These are phyloP conservation scores for Dactylonectria estremocensis DNA, from an alignment of 2,329 filamentous ascomycete species.

Conservation along the genomic window DNA sequence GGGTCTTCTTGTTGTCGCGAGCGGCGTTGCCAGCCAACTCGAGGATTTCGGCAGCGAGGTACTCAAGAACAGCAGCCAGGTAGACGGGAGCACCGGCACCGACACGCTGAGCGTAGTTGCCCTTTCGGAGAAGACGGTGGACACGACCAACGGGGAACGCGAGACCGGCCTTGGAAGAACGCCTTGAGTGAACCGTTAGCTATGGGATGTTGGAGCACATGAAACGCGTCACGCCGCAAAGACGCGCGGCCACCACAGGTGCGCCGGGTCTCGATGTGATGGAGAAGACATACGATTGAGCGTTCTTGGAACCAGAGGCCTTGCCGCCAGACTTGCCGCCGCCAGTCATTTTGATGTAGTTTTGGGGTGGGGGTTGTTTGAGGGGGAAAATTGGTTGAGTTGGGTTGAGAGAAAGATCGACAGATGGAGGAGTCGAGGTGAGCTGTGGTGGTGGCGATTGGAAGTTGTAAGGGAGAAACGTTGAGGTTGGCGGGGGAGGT, in stretches of 20 bases:
- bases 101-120: slow-evolving; percentile 99
- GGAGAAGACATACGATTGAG: slow-evolving; percentile 87
- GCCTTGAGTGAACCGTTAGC: slow-evolving; percentile 67
- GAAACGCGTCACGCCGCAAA: slow-evolving; percentile 2
- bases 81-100: slow-evolving; percentile 98
- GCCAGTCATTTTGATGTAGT: slow-evolving; percentile 95
- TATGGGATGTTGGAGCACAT: background rate
- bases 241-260: slow-evolving; percentile 22
- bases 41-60: slow-evolving; percentile 98
- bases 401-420: slow-evolving; percentile 41
- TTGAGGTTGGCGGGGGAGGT: slow-evolving; percentile 61
- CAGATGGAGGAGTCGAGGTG: slow-evolving; percentile 50
- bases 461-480: slow-evolving; percentile 53
- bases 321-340: slow-evolving; percentile 99
- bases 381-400: slow-evolving; percentile 35
- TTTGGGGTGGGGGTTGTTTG: slow-evolving; percentile 38
- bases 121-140: slow-evolving; percentile 98
- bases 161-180: slow-evolving; percentile 99
- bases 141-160: slow-evolving; percentile 99
- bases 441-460: slow-evolving; percentile 57
- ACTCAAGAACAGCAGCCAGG: slow-evolving; percentile 97
- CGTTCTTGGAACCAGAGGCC: slow-evolving; percentile 98
- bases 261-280: slow-evolving; percentile 49
- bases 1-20: slow-evolving; percentile 99
- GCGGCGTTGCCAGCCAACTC: slow-evolving; percentile 99